Conservation (phyloP, 768 basidiomycete genomes). For the Kwoniella dejecticola region DNA sequence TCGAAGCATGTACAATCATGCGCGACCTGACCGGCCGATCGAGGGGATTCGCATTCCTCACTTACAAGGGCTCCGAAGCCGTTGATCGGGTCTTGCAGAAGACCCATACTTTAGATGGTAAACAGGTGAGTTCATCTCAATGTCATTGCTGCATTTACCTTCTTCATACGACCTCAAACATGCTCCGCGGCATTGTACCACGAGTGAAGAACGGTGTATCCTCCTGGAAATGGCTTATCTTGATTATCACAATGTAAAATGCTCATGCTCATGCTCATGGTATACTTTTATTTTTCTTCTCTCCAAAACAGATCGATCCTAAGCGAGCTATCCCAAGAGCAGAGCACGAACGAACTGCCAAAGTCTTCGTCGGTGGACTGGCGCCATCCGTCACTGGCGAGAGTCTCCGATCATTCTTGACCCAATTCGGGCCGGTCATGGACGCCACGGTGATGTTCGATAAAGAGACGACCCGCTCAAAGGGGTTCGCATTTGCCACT, state of each 20-base stretch:
- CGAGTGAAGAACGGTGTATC: too few species aligned
- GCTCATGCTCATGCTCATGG: too few species aligned
- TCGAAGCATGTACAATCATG: slow-evolving; percentile 98
- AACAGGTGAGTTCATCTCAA: slow-evolving; percentile 70
- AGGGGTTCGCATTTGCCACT: slow-evolving; percentile 97
- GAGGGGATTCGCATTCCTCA: slow-evolving; percentile 95
- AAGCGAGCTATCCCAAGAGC: slow-evolving; percentile 96
- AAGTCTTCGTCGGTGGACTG: slow-evolving; percentile 93
- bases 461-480: slow-evolving; percentile 61
- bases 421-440: slow-evolving; percentile 90
- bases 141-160: not conserved
- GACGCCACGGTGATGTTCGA: slow-evolving; percentile 99
- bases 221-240: too few species aligned
- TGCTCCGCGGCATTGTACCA: too few species aligned
- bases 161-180: too few species aligned
- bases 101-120: slow-evolving; percentile 93
- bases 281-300: not conserved
- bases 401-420: slow-evolving; percentile 88
- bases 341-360: slow-evolving; percentile 80
- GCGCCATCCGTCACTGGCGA: slow-evolving; percentile 90
- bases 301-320: slow-evolving; percentile 83
- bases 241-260: too few species aligned
- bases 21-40: slow-evolving; percentile 92
- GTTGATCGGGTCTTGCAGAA: slow-evolving; percentile 95
- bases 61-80: slow-evolving; percentile 87